Conservation (phyloP, 208 protist species). For the Porcisia hertigi region DNA sequence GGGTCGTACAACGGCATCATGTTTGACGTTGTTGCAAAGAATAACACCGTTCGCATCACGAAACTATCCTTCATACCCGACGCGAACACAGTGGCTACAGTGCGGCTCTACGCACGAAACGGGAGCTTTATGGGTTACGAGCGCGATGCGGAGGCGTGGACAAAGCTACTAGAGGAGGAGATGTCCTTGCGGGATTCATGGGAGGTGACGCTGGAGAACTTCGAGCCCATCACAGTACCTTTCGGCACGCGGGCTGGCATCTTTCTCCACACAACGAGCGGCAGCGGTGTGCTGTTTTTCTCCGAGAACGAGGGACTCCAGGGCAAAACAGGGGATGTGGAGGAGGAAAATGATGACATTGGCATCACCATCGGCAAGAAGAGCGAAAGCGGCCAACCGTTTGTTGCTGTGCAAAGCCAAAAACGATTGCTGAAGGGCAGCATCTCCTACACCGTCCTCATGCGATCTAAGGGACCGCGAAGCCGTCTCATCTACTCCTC, state of each 20-base stretch:
- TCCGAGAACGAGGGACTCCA: constrained; percentile 80
- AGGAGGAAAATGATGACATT: constrained; percentile 84
- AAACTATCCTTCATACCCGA: constrained; percentile 83
- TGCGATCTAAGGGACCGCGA: constrained; percentile 48
- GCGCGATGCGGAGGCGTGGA: constrained; percentile 46
- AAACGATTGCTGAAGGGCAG: constrained; percentile 77
- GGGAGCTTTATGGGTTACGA: constrained; percentile 82
- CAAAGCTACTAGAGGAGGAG: constrained; percentile 54
- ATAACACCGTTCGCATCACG: constrained; percentile 62
- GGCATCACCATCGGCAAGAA: constrained; percentile 89
- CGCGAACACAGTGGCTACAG: constrained; percentile 56
- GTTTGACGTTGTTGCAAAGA: constrained; percentile 89
- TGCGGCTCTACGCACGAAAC: constrained; percentile 68
- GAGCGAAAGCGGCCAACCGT: constrained; percentile 72
- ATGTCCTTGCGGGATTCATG: constrained; percentile 55
- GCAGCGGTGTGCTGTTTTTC: constrained; percentile 82
- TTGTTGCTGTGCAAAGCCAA: constrained; percentile 72
- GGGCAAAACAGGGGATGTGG: constrained; percentile 64
- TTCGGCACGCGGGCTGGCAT: constrained; percentile 65
- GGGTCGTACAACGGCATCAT: constrained; percentile 91
- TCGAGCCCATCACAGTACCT: constrained; percentile 72
- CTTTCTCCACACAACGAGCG: constrained; percentile 86
- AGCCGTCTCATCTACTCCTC: constrained; percentile 67
- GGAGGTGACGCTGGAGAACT: constrained; percentile 62
- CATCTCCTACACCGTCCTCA: constrained; percentile 80